Evolutionary conservation across 129 eudicot genomes (phyloP).

Genomic region (Artemisia argyi): DNA sequence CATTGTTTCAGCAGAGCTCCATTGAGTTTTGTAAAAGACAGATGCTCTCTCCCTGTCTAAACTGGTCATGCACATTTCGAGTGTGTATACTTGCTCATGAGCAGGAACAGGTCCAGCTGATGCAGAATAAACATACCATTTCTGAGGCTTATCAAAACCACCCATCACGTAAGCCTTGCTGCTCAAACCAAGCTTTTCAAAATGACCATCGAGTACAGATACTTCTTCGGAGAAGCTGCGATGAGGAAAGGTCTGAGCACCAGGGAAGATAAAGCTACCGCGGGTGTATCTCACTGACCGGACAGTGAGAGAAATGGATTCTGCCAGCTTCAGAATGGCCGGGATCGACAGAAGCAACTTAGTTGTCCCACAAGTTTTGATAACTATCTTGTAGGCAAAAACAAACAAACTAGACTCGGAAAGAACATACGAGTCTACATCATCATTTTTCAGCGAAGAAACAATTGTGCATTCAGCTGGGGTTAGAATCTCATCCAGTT

Average conservation of each 20-base stretch:
- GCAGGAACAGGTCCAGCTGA: conserved; percentile 42
- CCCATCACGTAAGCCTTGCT: conserved; percentile 87
- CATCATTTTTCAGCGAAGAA: conserved; percentile 60
- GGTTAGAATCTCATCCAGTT: conserved; percentile 66
- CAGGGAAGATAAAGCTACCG: conserved; percentile 92
- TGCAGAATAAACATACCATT: conserved; percentile 83
- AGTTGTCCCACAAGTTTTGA: conserved; percentile 99
- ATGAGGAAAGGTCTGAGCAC: conserved; percentile 85
- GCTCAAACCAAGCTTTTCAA: conserved; percentile 56
- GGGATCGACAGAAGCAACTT: conserved; percentile 81
- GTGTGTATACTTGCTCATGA: conserved; percentile 54
- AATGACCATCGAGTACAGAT: conserved; percentile 70
- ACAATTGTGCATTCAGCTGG: conserved; percentile 99
- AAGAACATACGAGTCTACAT: conserved; percentile 82
- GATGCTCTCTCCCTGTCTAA: conserved; percentile 74
- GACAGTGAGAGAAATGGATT: conserved; percentile 58
- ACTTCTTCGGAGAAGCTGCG: conserved; percentile 94
- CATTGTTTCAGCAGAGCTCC: conserved; percentile 57
- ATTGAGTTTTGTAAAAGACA: conserved; percentile 63
- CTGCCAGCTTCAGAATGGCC: conserved; percentile 68
- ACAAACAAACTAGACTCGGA: conserved; percentile 93
- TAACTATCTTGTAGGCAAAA: conserved; percentile 74
- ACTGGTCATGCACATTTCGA: conserved; percentile 95
- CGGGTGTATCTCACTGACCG: conserved; percentile 80
- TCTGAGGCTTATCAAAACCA: conserved; percentile 48